Base-by-base conservation (phyloP, 228 moss, liverwort and hornwort genomes). In the Sphagnum fallax region DNA sequence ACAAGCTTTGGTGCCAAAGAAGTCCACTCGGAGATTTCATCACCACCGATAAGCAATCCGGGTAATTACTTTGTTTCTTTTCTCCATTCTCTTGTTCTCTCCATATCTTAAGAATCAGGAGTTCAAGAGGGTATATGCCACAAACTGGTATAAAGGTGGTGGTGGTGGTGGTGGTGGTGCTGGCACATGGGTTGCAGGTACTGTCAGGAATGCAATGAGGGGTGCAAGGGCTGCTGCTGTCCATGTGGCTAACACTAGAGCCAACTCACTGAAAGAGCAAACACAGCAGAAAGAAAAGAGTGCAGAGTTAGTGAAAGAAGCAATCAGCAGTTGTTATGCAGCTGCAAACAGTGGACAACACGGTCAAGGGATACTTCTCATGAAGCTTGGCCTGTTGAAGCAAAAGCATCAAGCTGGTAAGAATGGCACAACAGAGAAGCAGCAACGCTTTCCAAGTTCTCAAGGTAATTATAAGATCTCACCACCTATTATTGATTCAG, bases 201-300 rank as follows among this genome's bases (percentile, higher is more conserved):
- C 70, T 53, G 64, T 76, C 0, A 73, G 73, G 60, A 68, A 80
- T 60, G 64, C 70, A 67, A 14, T 76, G 13, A 66, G 80, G 9
- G 80, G 80, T 68, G 73, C 76, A 50, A 76, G 76, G 47, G 80
- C 80, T 32, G 32, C 32, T 32, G 32, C 32, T n/a, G 68, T 76
- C 70, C 73, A 70, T 47, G 80, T 64, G 66, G 80, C 80, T 5
- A 73, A 76, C 55, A 80, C 13, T 53, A 72, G 76, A 67, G 76
- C 80, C 15, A 80, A 68, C 58, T 50, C 68, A 52, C 65, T 80
- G 51, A 71, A 67, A 12, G 80, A 76, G 63, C 73, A 70, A 51
- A 76, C 80, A 49, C 32, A 65, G 10, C 73, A 67, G 67, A 80
- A 71, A 67, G 64, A 62, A 6, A 80, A 73, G 63, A 61, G 62